Base-by-base conservation (phyloP, 2,329 filamentous ascomycete species). In the Clarireedia monteithiana region DNA sequence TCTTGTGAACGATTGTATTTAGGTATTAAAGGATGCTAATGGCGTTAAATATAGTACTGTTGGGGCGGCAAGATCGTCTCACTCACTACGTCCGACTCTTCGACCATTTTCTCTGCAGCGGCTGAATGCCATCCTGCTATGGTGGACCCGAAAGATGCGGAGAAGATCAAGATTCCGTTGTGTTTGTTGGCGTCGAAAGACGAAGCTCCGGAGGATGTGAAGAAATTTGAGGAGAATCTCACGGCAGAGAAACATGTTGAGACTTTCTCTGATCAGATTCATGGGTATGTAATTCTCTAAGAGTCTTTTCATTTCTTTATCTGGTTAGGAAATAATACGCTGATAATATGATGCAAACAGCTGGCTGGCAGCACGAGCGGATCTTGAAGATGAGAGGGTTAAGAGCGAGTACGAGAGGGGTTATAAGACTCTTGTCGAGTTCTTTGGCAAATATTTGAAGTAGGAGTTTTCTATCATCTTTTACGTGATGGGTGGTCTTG, bases 151-250 rank as follows among this genome's bases (percentile, higher is more conserved):
- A 71, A 74, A 38, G 85, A 89, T 47, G 85, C 83, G 1, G 67
- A 74, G 61, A 74, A 71, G 7, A 75, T 88, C 69, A 80, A 76
- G 53, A 74, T 86, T 6, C 86, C 86, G 1, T 71, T 86, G 42
- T 74, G 77, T 54, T 63, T 87, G 63, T 75, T 89, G 1, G 84
- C 86, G 1, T 87, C 84, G 36, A 79, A 79, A 65, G 85, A 89
- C 83, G 88, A 73, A 65, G 66, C 71, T 3, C 69, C 63, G 0
- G 74, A 76, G 0, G 68, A 69, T 0, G 73, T 79, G 0, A 69
- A 72, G 44, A 69, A 71, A 45, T 79, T 76, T 61, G 69, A 72
- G 56, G 65, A 72, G 47, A 70, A 73, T 6, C 61, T 81, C 24
- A 68, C 69, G 40, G 71, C 67, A n/a, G 69, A 70, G 7, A 73